These are phyloP conservation scores for Fennellomyces sp. DNA, from an alignment of 371 early-diverging fungal genomes.

Conservation along the genomic window DNA sequence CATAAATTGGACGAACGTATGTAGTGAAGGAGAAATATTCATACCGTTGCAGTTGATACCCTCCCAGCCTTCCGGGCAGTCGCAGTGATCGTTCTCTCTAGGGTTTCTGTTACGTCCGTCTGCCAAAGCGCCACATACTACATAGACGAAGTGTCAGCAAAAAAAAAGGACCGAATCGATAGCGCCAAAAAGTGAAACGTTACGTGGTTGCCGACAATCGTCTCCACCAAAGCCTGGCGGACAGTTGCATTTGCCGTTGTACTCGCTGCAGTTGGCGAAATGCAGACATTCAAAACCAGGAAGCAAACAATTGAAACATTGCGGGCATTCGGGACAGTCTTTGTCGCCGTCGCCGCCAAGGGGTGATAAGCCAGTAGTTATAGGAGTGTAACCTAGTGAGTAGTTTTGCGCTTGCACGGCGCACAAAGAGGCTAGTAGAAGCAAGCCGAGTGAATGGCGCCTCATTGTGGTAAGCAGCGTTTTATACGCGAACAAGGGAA, in stretches of 20 bases:
- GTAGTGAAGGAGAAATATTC: too few species aligned
- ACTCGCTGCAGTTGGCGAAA: slow-evolving; percentile 78
- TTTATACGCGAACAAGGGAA: too few species aligned
- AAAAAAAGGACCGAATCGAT: too few species aligned
- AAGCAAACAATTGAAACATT: slow-evolving; percentile 85
- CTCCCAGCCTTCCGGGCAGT: slow-evolving; percentile 88
- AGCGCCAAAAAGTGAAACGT: slow-evolving; percentile 9
- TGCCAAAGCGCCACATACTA: slow-evolving; percentile 70
- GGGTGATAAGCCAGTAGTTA: not conserved
- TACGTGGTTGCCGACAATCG: slow-evolving; percentile 82
- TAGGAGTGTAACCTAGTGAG: not conserved
- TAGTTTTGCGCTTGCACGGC: not conserved
- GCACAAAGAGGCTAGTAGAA: not conserved
- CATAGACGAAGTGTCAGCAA: slow-evolving; percentile 1
- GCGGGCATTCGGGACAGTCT: slow-evolving; percentile 64
- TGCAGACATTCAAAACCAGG: slow-evolving; percentile 78
- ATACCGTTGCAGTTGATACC: slow-evolving; percentile 92
- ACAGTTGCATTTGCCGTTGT: slow-evolving; percentile 83
- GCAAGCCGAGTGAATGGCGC: not conserved
- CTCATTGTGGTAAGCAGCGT: not conserved
- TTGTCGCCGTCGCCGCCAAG: slow-evolving; percentile 1
- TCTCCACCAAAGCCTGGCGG: slow-evolving; percentile 90
- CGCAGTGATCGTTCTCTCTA: slow-evolving; percentile 62
- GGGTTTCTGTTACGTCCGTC: slow-evolving; percentile 68
- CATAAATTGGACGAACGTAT: not conserved